Conservation (phyloP, 2,329 filamentous ascomycete species). For the Fonsecaea erecta region DNA sequence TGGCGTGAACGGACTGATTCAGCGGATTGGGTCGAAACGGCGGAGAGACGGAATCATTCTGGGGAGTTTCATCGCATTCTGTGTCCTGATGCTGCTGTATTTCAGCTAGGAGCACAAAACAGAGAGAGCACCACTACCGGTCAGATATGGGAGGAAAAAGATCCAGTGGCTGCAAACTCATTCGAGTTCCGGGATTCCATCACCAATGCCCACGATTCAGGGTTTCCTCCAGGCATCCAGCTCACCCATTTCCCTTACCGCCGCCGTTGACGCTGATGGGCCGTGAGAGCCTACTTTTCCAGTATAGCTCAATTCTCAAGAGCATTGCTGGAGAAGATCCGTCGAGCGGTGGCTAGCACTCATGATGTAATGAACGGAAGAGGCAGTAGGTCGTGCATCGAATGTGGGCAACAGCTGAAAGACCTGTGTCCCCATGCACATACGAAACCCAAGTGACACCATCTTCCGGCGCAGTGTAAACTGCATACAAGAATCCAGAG, state of each 20-base stretch:
- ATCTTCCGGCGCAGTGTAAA: background rate
- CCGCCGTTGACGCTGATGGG: background rate
- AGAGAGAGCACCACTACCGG: background rate
- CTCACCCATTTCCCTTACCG: background rate
- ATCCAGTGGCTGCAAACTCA: background rate
- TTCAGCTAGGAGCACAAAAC: constrained; percentile 24
- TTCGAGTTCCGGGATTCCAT: background rate
- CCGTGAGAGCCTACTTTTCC: background rate
- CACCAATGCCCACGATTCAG: background rate
- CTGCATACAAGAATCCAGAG: background rate
- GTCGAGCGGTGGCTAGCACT: background rate
- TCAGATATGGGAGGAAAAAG: background rate
- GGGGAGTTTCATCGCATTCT: constrained; percentile 87
- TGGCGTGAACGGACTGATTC: constrained; percentile 88
- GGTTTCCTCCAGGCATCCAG: background rate
- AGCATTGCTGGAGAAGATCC: background rate
- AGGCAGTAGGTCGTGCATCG: background rate
- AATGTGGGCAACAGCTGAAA: background rate
- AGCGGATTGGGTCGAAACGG: constrained; percentile 91
- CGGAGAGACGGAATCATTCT: constrained; percentile 93
- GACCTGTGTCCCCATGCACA: background rate
- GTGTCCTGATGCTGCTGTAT: constrained; percentile 81
- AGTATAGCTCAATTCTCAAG: background rate
- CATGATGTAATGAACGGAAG: background rate
- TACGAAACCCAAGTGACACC: background rate